Evolutionary conservation across 1,284 basidiomycete species (phyloP).

Genomic region (Fomitiporia mediterranea): DNA sequence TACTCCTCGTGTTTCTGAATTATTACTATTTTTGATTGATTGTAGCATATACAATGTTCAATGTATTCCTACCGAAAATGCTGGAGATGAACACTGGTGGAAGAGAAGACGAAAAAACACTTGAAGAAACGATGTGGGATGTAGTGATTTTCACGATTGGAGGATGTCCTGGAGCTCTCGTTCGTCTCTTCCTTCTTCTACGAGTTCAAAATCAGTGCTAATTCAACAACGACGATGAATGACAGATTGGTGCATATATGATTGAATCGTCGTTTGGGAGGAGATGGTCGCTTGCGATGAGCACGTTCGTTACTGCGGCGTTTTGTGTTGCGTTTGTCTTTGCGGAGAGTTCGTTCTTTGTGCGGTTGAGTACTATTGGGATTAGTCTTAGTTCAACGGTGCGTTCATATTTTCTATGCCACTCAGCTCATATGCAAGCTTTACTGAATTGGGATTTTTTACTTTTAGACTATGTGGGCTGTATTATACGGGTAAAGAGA

Average conservation of each 20-base stretch:
- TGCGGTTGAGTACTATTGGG: slow-evolving; percentile 74
- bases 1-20: background rate
- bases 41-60: slow-evolving; percentile 91
- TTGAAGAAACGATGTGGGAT: slow-evolving; percentile 73
- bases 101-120: slow-evolving; percentile 36
- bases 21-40: too few species aligned
- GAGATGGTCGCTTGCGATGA: slow-evolving; percentile 73
- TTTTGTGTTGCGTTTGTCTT: slow-evolving; percentile 74
- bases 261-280: slow-evolving; percentile 79
- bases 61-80: slow-evolving; percentile 90
- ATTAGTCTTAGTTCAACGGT: slow-evolving; percentile 81
- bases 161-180: slow-evolving; percentile 83
- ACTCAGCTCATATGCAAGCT: background rate
- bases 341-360: slow-evolving; percentile 56
- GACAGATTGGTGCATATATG: slow-evolving; percentile 85
- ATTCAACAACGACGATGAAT: too few species aligned
- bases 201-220: slow-evolving; percentile 6
- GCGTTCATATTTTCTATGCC: slow-evolving; percentile 28
- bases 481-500: slow-evolving; percentile 67
- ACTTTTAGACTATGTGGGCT: slow-evolving; percentile 78
- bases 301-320: slow-evolving; percentile 76
- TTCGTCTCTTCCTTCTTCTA: slow-evolving; percentile 36
- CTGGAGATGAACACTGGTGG: slow-evolving; percentile 55
- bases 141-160: slow-evolving; percentile 80
- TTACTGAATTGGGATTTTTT: slow-evolving; percentile 10